Percentiles rank a stretch among this genome's conserved stretches.
These are phyloP conservation scores for Alternaria hordeiaustralica DNA, from an alignment of 2,329 filamentous ascomycete species.

Conservation along the genomic window DNA sequence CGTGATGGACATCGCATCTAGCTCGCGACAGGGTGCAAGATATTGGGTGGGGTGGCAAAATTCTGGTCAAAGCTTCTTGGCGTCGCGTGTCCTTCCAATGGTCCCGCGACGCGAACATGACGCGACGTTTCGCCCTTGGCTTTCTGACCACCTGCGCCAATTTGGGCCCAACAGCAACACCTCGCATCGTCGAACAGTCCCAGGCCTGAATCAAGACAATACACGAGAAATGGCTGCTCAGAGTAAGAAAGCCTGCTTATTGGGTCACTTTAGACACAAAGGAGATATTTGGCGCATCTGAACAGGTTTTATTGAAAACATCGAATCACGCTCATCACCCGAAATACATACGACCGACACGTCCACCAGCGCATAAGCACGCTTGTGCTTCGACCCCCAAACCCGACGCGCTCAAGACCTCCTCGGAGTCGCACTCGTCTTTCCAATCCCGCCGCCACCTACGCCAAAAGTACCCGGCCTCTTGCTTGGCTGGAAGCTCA, in stretches of 20 bases:
- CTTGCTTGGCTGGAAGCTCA: slow-evolving; percentile 1
- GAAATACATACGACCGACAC: background rate
- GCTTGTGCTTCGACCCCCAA: background rate
- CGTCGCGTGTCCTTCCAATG: background rate
- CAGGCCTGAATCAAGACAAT: background rate
- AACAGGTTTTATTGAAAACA: background rate
- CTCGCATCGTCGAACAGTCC: background rate
- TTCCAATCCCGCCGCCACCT: background rate
- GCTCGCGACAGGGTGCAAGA: background rate
- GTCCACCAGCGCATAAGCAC: background rate
- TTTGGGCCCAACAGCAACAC: background rate
- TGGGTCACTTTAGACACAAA: background rate
- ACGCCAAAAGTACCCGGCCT: background rate
- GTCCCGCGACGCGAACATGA: background rate
- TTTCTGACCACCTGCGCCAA: background rate
- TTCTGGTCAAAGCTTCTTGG: background rate
- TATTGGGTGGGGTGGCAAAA: background rate
- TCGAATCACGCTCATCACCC: background rate
- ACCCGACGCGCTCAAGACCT: background rate
- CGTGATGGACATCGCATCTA: background rate
- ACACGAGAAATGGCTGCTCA: background rate
- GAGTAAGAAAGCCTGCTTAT: background rate
- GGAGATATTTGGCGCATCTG: background rate
- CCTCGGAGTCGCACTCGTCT: background rate
- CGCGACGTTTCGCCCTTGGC: background rate